Conservation (phyloP, 169 alveolate species). For the Miamiensis avidus region DNA sequence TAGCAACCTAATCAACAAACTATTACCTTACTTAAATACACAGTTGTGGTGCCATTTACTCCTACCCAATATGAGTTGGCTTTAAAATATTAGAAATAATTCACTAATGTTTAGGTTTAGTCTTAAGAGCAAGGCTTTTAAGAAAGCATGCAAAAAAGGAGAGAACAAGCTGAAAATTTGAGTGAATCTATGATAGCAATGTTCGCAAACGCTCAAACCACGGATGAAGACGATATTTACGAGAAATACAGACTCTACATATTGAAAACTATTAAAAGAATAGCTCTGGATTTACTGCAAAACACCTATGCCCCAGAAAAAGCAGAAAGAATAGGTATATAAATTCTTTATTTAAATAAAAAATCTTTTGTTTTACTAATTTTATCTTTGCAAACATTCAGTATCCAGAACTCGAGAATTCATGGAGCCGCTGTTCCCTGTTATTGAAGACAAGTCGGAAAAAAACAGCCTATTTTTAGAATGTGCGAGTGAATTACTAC, state of each 20-base stretch:
- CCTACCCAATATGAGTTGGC: conserved; percentile 37
- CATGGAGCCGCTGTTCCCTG: conserved; percentile 28
- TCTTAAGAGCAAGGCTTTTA: neutral
- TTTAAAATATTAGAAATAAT: neutral
- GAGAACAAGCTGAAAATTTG: conserved; percentile 2
- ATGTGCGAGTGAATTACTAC: conserved; percentile 25
- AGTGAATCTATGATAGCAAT: conserved; percentile 22
- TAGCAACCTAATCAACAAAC: neutral
- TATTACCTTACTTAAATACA: neutral
- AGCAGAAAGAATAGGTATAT: conserved; percentile 28
- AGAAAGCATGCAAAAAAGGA: neutral
- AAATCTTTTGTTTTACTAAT: neutral
- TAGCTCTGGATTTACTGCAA: conserved; percentile 34
- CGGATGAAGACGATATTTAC: conserved; percentile 14
- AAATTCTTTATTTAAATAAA: too few species aligned
- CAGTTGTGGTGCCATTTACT: conserved; percentile 21
- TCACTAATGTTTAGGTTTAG: neutral
- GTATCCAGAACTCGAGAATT: conserved; percentile 28
- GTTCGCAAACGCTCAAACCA: conserved; percentile 17
- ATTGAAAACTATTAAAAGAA: conserved; percentile 30
- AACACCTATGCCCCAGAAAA: conserved; percentile 44
- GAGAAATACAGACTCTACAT: conserved; percentile 31
- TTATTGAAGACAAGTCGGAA: conserved; percentile 28
- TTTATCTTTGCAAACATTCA: too few species aligned
- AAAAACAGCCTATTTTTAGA: conserved; percentile 23